A percentile compares a stretch with the other conserved stretches of the same genome.
phyloP scores from a whole-genome alignment of 371 early-diverging fungal genomes.

The Mucor lusitanicus region DNA sequence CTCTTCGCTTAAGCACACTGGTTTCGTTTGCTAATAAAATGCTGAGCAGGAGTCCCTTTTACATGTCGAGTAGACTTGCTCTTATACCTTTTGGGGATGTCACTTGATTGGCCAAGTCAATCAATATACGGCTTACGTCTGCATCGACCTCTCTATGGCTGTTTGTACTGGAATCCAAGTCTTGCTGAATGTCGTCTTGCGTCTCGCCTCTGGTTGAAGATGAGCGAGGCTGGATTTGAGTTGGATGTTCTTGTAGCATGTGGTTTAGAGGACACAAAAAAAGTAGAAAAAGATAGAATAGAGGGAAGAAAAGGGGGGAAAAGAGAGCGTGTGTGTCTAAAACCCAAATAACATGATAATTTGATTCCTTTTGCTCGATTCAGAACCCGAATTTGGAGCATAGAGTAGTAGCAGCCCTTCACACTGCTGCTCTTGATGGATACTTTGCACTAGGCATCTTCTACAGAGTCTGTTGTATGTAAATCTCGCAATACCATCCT shows the following conservation, averaged over 20 bases:
- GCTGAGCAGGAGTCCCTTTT: not conserved
- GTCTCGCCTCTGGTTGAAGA: constrained; percentile 28
- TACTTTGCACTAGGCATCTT: no score
- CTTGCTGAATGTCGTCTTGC: constrained; percentile 9
- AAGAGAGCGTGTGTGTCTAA: not conserved
- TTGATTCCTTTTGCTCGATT: no score
- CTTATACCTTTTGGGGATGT: constrained; percentile 1
- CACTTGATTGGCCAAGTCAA: constrained; percentile 35
- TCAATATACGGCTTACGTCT: constrained; percentile 36
- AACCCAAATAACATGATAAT: not conserved
- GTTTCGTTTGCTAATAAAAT: not conserved
- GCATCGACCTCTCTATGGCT: constrained; percentile 23
- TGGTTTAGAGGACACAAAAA: not conserved
- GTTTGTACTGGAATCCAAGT: constrained; percentile 1
- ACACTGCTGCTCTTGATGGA: no score
- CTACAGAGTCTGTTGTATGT: no score
- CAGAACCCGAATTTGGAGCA: no score
- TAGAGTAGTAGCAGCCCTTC: no score
- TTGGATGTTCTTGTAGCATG: constrained; percentile 31
- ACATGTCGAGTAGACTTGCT: not conserved
- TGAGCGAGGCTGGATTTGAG: constrained; percentile 29
- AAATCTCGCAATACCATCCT: no score
- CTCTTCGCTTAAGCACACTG: not conserved
- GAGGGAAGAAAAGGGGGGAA: not conserved
- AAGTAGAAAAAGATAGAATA: not conserved